Evolutionary conservation across 495 filamentous ascomycete genomes (phyloP), one percentile per base, ranked within the genome.

Genomic region (Aspergillus asperescens): DNA sequence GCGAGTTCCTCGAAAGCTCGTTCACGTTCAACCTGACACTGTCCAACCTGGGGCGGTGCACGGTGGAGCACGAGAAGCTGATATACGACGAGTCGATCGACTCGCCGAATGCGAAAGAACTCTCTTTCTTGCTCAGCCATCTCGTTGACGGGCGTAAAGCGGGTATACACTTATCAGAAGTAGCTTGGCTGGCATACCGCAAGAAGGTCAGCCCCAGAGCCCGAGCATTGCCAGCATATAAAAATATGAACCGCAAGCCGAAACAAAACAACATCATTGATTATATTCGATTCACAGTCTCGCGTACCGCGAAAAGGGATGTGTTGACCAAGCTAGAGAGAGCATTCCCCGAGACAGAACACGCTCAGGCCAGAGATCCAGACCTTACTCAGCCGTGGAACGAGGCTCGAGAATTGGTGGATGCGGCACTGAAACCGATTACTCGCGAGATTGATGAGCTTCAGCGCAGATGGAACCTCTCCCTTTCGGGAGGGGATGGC

Each of bases 121-220:
- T 95, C 3, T 84, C 83, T 38, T 78, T 76, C 20, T 75, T 96
- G 0, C 81, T 95, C 7, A 86, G 89, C 38, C 73, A 85, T 29
- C 69, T 97, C 4, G 88, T 95, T 5, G 92, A 97, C 59, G 80
- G 84, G 12, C 76, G 81, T 12, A 97, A 96, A 60, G 81, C 86
- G 31, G 90, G 91, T 8, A 62, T 73, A 0, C 67, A 69, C n/a
- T 85, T 94, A 27, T 77, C 72, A 16, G 72, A 81, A 9, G 62
- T 72, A 0, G 74, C 78, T 22, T 89, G 80, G 79, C 51, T 71
- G 3, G 37, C 57, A 22, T 75, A 83, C 27, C 73, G 73, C 13
- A 72, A 73, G 52, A 70, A 63, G 5, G 62, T 71, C 29, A 67
- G 59, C 52, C 70, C 63, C 0, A 67, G 62, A 10, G 31, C 50